Conservation (phyloP, 768 basidiomycete species). For the Chlorophyllum brunneum region DNA sequence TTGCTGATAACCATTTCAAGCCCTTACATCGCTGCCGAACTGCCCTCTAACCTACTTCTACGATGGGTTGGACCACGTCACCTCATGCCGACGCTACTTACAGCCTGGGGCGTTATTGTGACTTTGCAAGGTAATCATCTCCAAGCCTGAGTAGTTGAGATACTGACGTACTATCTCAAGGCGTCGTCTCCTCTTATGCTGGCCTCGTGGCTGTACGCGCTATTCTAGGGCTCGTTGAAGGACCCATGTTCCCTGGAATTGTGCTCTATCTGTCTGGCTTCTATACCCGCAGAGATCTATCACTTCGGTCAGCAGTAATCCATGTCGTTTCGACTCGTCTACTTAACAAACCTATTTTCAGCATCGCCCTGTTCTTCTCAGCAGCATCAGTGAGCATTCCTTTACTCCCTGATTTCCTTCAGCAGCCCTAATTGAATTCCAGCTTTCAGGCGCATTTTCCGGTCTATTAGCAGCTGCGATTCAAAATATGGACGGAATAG, state of each 20-base stretch:
- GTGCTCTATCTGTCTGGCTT: slow-evolving; percentile 39
- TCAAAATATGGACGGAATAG: slow-evolving; percentile 48
- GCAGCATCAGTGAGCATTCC: slow-evolving; percentile 28
- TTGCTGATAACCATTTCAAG: no score
- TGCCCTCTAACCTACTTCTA: slow-evolving; percentile 46
- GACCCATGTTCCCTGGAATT: slow-evolving; percentile 37
- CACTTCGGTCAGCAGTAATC: slow-evolving; percentile 22
- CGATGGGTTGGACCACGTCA: slow-evolving; percentile 41
- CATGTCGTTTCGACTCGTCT: background rate
- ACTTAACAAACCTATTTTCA: slow-evolving; percentile 15
- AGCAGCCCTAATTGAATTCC: background rate
- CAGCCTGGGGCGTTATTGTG: slow-evolving; percentile 46
- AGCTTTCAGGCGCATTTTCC: slow-evolving; percentile 57
- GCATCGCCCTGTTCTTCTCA: slow-evolving; percentile 38
- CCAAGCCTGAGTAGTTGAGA: background rate
- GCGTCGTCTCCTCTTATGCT: slow-evolving; percentile 40
- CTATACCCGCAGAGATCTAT: slow-evolving; percentile 31
- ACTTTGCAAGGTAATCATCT: slow-evolving; percentile 34
- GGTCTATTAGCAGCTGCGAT: slow-evolving; percentile 63
- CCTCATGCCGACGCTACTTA: slow-evolving; percentile 45
- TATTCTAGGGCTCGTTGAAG: slow-evolving; percentile 51
- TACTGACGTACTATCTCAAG: slow-evolving; percentile 19
- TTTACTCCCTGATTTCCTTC: no score
- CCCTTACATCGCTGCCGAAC: slow-evolving; percentile 43
- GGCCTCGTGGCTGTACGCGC: slow-evolving; percentile 48